These are phyloP conservation scores for Penicillium sp. DNA, from an alignment of 2,329 filamentous ascomycete genomes.

Conservation along the genomic window DNA sequence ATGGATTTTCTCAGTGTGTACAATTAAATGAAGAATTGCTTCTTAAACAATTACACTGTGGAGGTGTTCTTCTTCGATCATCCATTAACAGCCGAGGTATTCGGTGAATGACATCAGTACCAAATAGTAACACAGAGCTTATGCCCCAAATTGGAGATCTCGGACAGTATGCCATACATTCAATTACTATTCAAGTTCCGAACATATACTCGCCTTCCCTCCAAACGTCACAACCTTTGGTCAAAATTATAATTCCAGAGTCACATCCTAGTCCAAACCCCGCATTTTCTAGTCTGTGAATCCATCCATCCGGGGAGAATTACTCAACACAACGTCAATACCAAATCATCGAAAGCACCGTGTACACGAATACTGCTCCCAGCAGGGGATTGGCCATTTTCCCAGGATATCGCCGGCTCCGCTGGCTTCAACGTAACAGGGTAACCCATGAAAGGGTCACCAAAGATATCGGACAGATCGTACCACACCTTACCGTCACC, in stretches of 20 bases:
- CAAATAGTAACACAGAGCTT: background rate
- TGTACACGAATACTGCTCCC: constrained; percentile 32
- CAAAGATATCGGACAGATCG: constrained; percentile 47
- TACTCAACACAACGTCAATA: constrained; percentile 27
- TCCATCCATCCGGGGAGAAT: background rate
- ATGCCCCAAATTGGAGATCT: constrained; percentile 7
- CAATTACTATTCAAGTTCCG: background rate
- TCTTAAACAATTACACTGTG: background rate
- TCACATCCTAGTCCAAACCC: background rate
- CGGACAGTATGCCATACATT: background rate
- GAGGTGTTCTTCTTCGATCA: background rate
- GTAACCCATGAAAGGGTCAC: constrained; percentile 41
- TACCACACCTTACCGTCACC: constrained; percentile 36
- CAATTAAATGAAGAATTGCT: background rate
- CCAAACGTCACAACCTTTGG: background rate
- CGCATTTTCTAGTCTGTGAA: background rate
- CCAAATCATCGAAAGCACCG: constrained; percentile 22
- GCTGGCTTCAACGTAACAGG: constrained; percentile 25
- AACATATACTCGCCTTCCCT: background rate
- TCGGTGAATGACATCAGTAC: constrained; percentile 9
- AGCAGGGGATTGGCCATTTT: constrained; percentile 31
- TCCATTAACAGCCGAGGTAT: constrained; percentile 9
- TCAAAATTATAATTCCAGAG: background rate
- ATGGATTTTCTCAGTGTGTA: background rate
- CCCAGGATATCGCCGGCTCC: constrained; percentile 30